phyloP scores from a whole-genome alignment of 805 yeast genomes.

The Monosporozyma servazzii region DNA sequence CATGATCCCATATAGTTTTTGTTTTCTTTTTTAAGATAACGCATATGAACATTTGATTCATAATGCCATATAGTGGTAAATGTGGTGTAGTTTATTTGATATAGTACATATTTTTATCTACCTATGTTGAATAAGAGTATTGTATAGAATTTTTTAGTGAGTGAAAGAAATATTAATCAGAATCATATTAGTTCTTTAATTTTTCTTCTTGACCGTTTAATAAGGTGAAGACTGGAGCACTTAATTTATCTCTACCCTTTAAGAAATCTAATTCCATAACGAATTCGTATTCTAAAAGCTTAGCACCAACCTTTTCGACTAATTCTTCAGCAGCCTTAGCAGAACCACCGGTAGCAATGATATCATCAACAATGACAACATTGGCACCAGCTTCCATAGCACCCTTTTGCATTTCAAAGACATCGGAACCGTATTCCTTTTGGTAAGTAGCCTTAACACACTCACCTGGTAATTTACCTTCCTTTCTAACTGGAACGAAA shows the following conservation, averaged over 20 bases:
- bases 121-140: background rate
- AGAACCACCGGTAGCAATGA: constrained; percentile 96
- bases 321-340: constrained; percentile 91
- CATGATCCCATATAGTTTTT: too few species aligned
- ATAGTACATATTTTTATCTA: background rate
- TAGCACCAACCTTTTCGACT: constrained; percentile 56
- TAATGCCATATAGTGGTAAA: background rate
- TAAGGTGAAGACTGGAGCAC: constrained; percentile 82
- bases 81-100: background rate
- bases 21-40: background rate
- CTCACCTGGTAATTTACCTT: constrained; percentile 91
- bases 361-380: constrained; percentile 87
- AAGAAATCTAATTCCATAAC: constrained; percentile 93
- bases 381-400: constrained; percentile 72
- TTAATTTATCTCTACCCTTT: constrained; percentile 82
- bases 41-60: background rate
- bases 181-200: constrained; percentile 18
- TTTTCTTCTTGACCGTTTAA: constrained; percentile 70
- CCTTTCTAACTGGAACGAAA: constrained; percentile 91
- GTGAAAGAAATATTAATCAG: background rate
- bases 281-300: constrained; percentile 71
- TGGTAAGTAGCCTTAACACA: constrained; percentile 58
- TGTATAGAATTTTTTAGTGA: background rate
- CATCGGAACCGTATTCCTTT: constrained; percentile 91
- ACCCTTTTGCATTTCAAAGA: constrained; percentile 78